A percentile compares a stretch with the other conserved stretches of the same genome.
Evolutionary conservation across 176 grass and related monocot species (phyloP).

Genomic region (Phoenix roebelenii): DNA sequence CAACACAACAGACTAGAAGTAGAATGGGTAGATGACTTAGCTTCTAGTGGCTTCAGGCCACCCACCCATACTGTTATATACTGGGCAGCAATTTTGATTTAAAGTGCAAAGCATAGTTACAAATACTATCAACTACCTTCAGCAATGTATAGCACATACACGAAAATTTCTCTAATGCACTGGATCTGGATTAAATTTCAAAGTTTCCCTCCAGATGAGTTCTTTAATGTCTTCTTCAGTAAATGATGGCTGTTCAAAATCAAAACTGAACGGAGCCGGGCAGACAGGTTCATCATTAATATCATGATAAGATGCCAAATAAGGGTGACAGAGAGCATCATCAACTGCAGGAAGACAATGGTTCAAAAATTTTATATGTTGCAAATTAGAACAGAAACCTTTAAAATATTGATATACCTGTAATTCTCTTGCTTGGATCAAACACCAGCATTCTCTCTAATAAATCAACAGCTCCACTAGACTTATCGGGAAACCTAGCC

Average conservation of each 20-base stretch:
- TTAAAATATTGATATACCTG: constrained; percentile 34
- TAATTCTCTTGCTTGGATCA: constrained; percentile 94
- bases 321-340: constrained; percentile 76
- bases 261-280: constrained; percentile 75
- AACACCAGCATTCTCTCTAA: constrained; percentile 98
- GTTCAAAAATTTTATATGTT: neutral
- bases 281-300: constrained; percentile 81
- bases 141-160: constrained; percentile 7
- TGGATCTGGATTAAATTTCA: constrained; percentile 92
- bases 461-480: constrained; percentile 77
- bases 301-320: constrained; percentile 71
- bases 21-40: too few species aligned
- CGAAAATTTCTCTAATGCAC: constrained; percentile 24
- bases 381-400: constrained; percentile 14
- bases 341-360: constrained; percentile 43
- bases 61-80: neutral
- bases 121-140: neutral
- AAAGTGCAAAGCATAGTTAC: constrained; percentile 4
- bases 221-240: constrained; percentile 98
- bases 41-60: too few species aligned
- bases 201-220: constrained; percentile 81
- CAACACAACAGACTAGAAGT: too few species aligned
- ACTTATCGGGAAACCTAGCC: constrained; percentile 75
- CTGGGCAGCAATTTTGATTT: neutral
- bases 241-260: constrained; percentile 89